Evolutionary conservation across 2,329 filamentous ascomycete genomes (phyloP).

Genomic region (Pezicula carpinea): DNA sequence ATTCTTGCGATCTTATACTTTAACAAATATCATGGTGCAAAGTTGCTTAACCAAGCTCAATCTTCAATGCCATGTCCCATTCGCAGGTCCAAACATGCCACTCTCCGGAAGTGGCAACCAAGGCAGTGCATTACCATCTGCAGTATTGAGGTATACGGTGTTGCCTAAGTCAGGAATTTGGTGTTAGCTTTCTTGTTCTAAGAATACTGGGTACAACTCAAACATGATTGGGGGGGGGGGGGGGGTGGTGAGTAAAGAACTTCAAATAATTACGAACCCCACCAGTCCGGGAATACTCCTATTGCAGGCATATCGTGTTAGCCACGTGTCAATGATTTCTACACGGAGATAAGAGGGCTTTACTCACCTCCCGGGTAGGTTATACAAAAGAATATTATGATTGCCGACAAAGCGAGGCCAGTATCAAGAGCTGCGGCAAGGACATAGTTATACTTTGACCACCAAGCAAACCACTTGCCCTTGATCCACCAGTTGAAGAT

Average conservation of each 20-base stretch:
- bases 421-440: constrained; percentile 62
- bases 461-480: constrained; percentile 62
- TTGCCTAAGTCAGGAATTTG: too few relatives aligned
- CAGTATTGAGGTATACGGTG: constrained; percentile 19
- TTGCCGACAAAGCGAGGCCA: constrained; percentile 60
- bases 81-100: constrained; percentile 12
- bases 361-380: constrained; percentile 53
- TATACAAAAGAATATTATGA: constrained; percentile 69
- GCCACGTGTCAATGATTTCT: too few relatives aligned
- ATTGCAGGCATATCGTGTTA: too few relatives aligned
- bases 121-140: constrained; percentile 15
- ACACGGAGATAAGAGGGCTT: too few relatives aligned
- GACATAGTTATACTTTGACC: constrained; percentile 54
- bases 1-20: too few relatives aligned
- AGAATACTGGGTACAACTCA: too few relatives aligned
- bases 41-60: neutral
- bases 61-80: constrained; percentile 7
- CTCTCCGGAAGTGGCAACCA: constrained; percentile 10
- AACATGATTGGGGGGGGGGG: too few relatives aligned
- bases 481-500: constrained; percentile 67
- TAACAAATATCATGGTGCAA: too few relatives aligned
- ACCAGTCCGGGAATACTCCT: constrained; percentile 46
- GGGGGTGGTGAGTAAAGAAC: too few relatives aligned
- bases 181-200: too few relatives aligned
- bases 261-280: too few relatives aligned